phyloP scores from a whole-genome alignment of 2,329 filamentous ascomycete genomes.

The Aspergillus carbonarius region DNA sequence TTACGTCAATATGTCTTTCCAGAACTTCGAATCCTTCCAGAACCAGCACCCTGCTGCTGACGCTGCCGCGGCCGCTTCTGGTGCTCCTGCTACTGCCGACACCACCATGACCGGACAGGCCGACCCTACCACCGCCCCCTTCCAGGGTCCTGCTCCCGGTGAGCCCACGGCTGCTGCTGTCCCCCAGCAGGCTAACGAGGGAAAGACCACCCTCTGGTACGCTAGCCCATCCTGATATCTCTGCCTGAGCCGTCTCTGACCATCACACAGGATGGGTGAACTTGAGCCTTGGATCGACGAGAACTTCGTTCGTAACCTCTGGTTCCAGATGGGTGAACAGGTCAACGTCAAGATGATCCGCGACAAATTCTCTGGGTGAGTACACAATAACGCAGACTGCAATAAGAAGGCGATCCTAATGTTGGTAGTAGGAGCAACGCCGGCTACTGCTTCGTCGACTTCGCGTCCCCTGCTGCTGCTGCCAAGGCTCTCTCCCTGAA shows the following conservation, averaged over 20 bases:
- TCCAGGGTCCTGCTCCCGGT: constrained; percentile 50
- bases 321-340: constrained; percentile 86
- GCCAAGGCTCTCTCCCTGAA: constrained; percentile 89
- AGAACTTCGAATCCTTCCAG: constrained; percentile 64
- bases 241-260: neutral
- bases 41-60: constrained; percentile 59
- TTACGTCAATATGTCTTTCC: constrained; percentile 61
- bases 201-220: constrained; percentile 58
- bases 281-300: constrained; percentile 99
- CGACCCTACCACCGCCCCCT: constrained; percentile 54
- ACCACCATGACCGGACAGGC: constrained; percentile 58
- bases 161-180: constrained; percentile 42
- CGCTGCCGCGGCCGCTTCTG: constrained; percentile 49
- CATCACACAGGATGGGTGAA: constrained; percentile 84
- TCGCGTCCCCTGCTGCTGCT: constrained; percentile 76
- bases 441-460: constrained; percentile 98
- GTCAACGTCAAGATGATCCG: constrained; percentile 99
- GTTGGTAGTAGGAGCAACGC: constrained; percentile 71
- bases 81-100: constrained; percentile 50
- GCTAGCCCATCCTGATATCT: constrained; percentile 27
- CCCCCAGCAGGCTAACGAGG: constrained; percentile 54
- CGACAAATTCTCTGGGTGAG: constrained; percentile 96
- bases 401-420: constrained; percentile 36
- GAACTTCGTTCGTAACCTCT: constrained; percentile 95
- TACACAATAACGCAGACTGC: constrained; percentile 17